Percentiles rank a stretch among this genome's conserved stretches.
Conservation (phyloP, 2,329 filamentous ascomycete species). For the Fusarium denticulatum region DNA sequence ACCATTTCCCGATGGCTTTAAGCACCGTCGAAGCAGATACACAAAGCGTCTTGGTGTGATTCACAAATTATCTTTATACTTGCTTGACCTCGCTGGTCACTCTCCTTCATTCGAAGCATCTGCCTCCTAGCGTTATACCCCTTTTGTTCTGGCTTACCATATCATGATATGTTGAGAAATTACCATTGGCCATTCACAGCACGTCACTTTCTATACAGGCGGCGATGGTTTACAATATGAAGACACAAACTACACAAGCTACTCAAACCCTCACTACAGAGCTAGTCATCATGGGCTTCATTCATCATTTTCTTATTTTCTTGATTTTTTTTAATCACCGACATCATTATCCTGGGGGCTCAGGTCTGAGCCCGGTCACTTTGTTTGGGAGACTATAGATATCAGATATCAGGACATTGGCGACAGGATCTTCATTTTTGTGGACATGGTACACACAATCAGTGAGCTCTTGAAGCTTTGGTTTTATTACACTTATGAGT, state of each 20-base stretch:
- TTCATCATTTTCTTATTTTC: background rate
- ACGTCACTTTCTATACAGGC: background rate
- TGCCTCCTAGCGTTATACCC: constrained; percentile 28
- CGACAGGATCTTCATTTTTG: background rate
- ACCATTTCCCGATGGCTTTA: background rate
- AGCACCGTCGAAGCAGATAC: background rate
- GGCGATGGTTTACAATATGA: background rate
- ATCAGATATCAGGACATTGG: constrained; percentile 18
- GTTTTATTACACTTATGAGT: background rate
- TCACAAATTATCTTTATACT: constrained; percentile 5
- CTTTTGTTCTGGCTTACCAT: constrained; percentile 24
- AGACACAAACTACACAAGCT: background rate
- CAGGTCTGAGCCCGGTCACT: background rate
- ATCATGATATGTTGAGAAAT: background rate
- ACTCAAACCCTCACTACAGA: background rate
- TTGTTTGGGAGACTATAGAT: constrained; percentile 12
- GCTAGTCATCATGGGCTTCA: background rate
- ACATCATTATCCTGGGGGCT: background rate
- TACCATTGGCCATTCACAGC: background rate
- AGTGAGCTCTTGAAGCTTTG: background rate
- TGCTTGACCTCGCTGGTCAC: constrained; percentile 5
- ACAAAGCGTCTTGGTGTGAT: background rate
- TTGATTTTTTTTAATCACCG: background rate
- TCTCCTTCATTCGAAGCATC: background rate
- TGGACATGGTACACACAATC: constrained; percentile 6